These are phyloP conservation scores for Hibiscus mutabilis DNA, from an alignment of 345 rosid genomes.

Conservation along the genomic window DNA sequence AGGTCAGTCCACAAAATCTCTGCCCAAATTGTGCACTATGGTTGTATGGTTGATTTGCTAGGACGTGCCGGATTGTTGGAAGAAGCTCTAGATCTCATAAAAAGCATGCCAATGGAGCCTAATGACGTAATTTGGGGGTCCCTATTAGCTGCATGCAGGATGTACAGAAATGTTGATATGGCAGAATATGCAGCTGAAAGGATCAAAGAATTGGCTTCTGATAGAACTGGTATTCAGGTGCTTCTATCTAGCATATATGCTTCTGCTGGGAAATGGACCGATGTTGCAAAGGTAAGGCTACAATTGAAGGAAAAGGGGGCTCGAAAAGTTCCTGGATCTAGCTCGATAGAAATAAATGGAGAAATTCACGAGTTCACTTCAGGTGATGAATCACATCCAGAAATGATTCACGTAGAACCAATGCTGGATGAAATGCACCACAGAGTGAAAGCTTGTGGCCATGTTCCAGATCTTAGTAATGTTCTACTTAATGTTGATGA, in stretches of 20 bases:
- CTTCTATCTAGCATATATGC: conserved; percentile 47
- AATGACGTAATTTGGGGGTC: conserved; percentile 53
- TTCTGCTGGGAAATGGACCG: conserved; percentile 40
- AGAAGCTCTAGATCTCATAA: conserved; percentile 42
- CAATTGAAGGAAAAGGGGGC: conserved; percentile 38
- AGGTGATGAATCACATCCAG: conserved; percentile 37
- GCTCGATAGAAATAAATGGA: conserved; percentile 37
- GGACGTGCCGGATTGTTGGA: conserved; percentile 44
- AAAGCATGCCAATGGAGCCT: conserved; percentile 42
- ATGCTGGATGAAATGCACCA: conserved; percentile 24
- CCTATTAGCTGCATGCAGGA: conserved; percentile 43
- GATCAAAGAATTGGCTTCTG: conserved; percentile 23
- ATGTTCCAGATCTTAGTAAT: conserved; percentile 22
- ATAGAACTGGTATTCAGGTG: conserved; percentile 34
- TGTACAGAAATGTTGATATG: conserved; percentile 30
- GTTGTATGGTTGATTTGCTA: conserved; percentile 54
- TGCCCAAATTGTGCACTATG: conserved; percentile 44
- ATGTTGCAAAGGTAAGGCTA: conserved; percentile 40
- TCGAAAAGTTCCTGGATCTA: conserved; percentile 38
- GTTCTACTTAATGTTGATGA: conserved; percentile 24
- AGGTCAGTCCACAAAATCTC: conserved; percentile 27
- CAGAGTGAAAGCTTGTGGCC: conserved; percentile 19
- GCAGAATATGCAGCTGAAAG: conserved; percentile 40
- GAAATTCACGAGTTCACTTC: conserved; percentile 35
- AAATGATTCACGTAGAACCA: conserved; percentile 25